Percentiles rank a stretch among this genome's conserved stretches.
These are phyloP conservation scores for Tephrocybe rancida DNA, from an alignment of 768 basidiomycete genomes.

Conservation along the genomic window DNA sequence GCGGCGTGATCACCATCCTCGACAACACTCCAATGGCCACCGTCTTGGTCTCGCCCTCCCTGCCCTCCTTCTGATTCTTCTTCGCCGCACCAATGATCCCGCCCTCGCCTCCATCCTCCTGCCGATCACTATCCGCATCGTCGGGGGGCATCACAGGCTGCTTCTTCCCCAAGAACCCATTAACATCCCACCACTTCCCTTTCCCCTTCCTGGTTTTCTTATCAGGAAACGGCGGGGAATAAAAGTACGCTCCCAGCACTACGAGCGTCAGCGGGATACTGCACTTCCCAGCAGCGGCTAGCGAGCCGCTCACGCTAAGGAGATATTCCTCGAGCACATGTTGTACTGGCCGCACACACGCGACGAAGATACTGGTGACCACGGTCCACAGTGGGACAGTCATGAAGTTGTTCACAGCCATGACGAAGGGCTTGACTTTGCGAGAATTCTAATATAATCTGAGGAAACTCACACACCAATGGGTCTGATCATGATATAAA, in stretches of 20 bases:
- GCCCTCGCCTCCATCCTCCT: background rate
- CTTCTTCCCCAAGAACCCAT: slow-evolving; percentile 42
- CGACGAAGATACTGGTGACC: slow-evolving; percentile 72
- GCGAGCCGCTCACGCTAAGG: slow-evolving; percentile 66
- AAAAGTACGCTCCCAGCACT: slow-evolving; percentile 94
- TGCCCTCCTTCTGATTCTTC: background rate
- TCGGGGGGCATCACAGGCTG: slow-evolving; percentile 8
- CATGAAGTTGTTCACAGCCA: slow-evolving; percentile 71
- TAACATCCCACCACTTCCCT: slow-evolving; percentile 31
- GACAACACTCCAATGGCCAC: slow-evolving; percentile 81
- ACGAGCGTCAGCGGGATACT: slow-evolving; percentile 89
- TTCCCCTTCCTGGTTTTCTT: no score
- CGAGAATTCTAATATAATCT: no score
- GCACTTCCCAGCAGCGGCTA: slow-evolving; percentile 70
- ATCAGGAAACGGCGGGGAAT: slow-evolving; percentile 29
- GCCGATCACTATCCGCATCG: slow-evolving; percentile 3
- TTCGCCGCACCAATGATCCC: background rate
- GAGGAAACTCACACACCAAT: no score
- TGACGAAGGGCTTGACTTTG: slow-evolving; percentile 31
- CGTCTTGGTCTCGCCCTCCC: slow-evolving; percentile 65
- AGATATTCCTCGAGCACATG: slow-evolving; percentile 64
- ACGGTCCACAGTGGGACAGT: slow-evolving; percentile 88
- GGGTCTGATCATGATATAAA: slow-evolving; percentile 27
- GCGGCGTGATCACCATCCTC: slow-evolving; percentile 86
- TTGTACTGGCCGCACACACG: slow-evolving; percentile 77